These are phyloP conservation scores for Fusarium dimerum DNA, from an alignment of 2,329 filamentous ascomycete species.

Conservation along the genomic window DNA sequence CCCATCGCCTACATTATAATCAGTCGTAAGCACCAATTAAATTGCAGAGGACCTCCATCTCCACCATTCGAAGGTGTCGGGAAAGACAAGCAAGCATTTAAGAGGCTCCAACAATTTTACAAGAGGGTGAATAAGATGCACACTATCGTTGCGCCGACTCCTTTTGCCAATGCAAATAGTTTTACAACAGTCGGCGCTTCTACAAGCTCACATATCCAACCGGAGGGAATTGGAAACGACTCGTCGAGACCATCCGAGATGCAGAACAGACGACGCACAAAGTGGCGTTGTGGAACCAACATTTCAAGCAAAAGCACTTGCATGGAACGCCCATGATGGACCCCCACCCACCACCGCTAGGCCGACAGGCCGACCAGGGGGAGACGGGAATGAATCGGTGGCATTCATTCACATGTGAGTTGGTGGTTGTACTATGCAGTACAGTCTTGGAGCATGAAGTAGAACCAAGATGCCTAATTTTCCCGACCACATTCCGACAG, in stretches of 20 bases:
- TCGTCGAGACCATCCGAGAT: slow-evolving; percentile 11
- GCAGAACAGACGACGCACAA: slow-evolving; percentile 8
- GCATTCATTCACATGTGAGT: slow-evolving; percentile 19
- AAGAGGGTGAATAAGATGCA: too few relatives aligned
- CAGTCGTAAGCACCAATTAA: slow-evolving; percentile 4
- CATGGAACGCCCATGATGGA: slow-evolving; percentile 26
- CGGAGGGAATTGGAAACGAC: slow-evolving; percentile 14
- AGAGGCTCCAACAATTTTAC: too few relatives aligned
- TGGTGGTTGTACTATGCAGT: slow-evolving; percentile 2
- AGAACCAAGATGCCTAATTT: neutral
- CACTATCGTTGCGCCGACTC: too few relatives aligned
- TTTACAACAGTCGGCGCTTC: too few relatives aligned
- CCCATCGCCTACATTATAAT: neutral
- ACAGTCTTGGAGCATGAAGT: neutral
- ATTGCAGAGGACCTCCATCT: neutral
- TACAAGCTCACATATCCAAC: too few relatives aligned
- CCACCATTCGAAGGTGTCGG: slow-evolving; percentile 4
- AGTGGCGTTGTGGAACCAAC: slow-evolving; percentile 8
- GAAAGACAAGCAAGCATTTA: too few relatives aligned
- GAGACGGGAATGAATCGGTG: slow-evolving; percentile 12
- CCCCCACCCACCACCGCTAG: slow-evolving; percentile 22
- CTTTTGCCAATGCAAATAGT: too few relatives aligned
- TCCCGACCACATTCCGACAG: neutral
- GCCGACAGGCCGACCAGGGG: slow-evolving; percentile 26
- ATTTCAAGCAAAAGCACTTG: slow-evolving; percentile 25